These are phyloP conservation scores for Candida loeiensis DNA, from an alignment of 805 yeast species.

Conservation along the genomic window DNA sequence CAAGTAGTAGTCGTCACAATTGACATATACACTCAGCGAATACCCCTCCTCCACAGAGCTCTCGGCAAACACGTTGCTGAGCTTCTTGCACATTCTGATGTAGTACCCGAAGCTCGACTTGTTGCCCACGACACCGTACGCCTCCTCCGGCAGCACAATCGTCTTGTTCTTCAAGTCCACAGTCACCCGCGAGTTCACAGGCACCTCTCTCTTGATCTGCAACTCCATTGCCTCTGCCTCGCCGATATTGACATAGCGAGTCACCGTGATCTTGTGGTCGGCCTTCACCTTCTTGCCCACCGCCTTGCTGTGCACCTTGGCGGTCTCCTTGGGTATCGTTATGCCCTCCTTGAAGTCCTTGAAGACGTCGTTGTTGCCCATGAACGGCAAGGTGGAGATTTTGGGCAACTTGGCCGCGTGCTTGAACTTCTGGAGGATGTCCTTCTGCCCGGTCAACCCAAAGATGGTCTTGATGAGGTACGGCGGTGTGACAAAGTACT, in stretches of 20 bases:
- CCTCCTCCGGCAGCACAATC: conserved; percentile 68
- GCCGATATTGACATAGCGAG: conserved; percentile 79
- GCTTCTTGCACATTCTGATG: conserved; percentile 61
- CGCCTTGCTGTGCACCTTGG: conserved; percentile 33
- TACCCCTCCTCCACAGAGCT: conserved; percentile 60
- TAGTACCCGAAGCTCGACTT: conserved; percentile 66
- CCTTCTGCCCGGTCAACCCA: conserved; percentile 28
- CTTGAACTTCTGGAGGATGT: conserved; percentile 44
- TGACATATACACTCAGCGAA: conserved; percentile 58
- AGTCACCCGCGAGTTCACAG: conserved; percentile 76
- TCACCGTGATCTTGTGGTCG: conserved; percentile 44
- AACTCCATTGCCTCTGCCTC: conserved; percentile 56
- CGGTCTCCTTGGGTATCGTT: conserved; percentile 42
- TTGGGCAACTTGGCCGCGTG: conserved; percentile 70
- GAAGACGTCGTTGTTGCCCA: conserved; percentile 43
- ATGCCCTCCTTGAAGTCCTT: conserved; percentile 60
- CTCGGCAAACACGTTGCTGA: conserved; percentile 69
- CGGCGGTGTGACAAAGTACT: conserved; percentile 81
- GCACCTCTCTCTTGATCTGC: conserved; percentile 53
- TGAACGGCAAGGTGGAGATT: conserved; percentile 70
- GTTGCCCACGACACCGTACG: conserved; percentile 63
- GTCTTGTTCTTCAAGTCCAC: conserved; percentile 60
- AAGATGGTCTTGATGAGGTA: conserved; percentile 68
- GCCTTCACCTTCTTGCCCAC: conserved; percentile 42
- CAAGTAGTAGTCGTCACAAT: conserved; percentile 61